These are phyloP conservation scores for Linum lewisii DNA, from an alignment of 345 rosid genomes.

Conservation along the genomic window DNA sequence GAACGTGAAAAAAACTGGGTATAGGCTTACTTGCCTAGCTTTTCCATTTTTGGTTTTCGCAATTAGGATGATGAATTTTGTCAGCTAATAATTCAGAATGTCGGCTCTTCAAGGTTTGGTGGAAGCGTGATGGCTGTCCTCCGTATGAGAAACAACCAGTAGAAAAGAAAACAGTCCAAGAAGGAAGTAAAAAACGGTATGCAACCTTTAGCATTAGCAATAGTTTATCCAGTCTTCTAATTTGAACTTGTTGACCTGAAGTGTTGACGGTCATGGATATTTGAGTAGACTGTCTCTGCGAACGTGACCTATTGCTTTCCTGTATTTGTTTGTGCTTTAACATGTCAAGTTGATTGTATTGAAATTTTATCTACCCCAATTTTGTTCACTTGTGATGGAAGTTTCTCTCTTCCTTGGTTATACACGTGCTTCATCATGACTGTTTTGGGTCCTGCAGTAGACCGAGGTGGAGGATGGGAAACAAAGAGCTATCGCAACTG, in stretches of 20 bases:
- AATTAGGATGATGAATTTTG: background rate
- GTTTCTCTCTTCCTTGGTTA: no score
- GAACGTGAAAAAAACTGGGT: conserved; percentile 99
- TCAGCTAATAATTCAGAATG: conserved; percentile 4
- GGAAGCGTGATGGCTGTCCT: conserved; percentile 98
- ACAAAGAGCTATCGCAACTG: conserved; percentile 91
- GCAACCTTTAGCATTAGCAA: conserved; percentile 2
- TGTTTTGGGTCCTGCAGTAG: no score
- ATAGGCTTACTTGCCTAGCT: conserved; percentile 1
- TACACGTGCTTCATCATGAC: no score
- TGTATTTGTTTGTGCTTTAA: background rate
- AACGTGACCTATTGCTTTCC: background rate
- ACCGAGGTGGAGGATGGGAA: conserved; percentile 88
- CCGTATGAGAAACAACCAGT: conserved; percentile 86
- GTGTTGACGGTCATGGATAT: background rate
- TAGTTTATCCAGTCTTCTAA: conserved; percentile 2
- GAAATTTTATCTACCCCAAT: no score
- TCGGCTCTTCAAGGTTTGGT: conserved; percentile 61
- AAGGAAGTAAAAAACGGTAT: conserved; percentile 72
- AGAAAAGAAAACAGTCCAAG: conserved; percentile 52
- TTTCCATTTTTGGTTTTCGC: background rate
- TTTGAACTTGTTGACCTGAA: background rate
- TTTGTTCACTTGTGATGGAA: no score
- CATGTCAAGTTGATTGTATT: background rate
- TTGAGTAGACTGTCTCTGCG: background rate